Evolutionary conservation across 2,329 filamentous ascomycete species (phyloP).

Genomic region (Cadophora luteo-olivacea): DNA sequence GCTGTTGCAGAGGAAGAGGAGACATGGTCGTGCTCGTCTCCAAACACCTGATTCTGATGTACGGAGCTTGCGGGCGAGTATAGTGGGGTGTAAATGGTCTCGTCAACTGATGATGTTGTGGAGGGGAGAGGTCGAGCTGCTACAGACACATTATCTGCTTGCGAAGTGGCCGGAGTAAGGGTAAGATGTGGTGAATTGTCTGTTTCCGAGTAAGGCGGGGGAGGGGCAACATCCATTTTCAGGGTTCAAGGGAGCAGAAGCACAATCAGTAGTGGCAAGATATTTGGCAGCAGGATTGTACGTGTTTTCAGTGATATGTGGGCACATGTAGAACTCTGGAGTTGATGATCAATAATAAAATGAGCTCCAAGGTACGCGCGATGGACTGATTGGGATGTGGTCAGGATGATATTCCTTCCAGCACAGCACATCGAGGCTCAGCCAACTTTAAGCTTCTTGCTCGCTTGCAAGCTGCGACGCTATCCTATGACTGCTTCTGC

Average conservation of each 20-base stretch:
- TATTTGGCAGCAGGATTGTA: neutral
- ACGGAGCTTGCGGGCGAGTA: constrained; percentile 35
- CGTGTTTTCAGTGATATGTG: neutral
- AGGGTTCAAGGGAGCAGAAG: neutral
- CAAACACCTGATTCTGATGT: constrained; percentile 30
- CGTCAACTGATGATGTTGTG: constrained; percentile 34
- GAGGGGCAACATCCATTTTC: constrained; percentile 47
- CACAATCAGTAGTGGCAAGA: neutral
- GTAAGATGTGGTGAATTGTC: constrained; percentile 47
- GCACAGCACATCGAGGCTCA: constrained; percentile 10
- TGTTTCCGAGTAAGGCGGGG: constrained; percentile 64
- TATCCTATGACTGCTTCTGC: constrained; percentile 4
- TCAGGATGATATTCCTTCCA: constrained; percentile 12
- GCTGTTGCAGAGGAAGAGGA: constrained; percentile 34
- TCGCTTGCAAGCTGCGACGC: neutral
- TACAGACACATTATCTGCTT: constrained; percentile 48
- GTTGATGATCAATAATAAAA: neutral
- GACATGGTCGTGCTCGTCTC: constrained; percentile 26
- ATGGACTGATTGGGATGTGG: constrained; percentile 13
- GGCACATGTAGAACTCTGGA: neutral
- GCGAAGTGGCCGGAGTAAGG: constrained; percentile 37
- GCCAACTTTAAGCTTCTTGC: constrained; percentile 12
- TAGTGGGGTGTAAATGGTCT: constrained; percentile 39
- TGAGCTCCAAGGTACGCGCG: neutral
- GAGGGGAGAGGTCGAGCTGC: constrained; percentile 26